Conservation (phyloP, 805 yeast species). For the Teunomyces panamensis region DNA sequence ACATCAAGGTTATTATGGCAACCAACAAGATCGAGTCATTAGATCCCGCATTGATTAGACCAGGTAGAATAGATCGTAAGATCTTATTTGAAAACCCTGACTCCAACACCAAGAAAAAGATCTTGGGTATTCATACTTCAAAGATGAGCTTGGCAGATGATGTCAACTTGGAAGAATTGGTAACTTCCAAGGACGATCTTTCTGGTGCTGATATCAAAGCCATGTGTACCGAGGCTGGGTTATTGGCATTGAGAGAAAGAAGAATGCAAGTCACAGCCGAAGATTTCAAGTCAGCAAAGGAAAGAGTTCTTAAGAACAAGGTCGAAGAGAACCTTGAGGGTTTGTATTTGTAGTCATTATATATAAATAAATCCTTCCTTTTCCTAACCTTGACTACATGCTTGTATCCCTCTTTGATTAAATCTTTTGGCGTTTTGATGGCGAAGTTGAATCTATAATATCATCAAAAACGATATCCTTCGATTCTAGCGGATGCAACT, state of each 20-base stretch:
- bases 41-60: slow-evolving; percentile 95
- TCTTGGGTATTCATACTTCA: slow-evolving; percentile 85
- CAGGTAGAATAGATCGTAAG: slow-evolving; percentile 96
- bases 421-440: not conserved
- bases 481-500: slow-evolving; percentile 9
- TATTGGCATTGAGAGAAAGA: slow-evolving; percentile 92
- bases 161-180: slow-evolving; percentile 85
- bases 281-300: slow-evolving; percentile 91
- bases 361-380: not conserved
- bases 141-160: slow-evolving; percentile 89
- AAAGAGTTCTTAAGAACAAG: slow-evolving; percentile 92
- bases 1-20: slow-evolving; percentile 97
- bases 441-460: not conserved
- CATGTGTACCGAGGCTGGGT: slow-evolving; percentile 95
- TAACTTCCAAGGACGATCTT: slow-evolving; percentile 86
- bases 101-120: slow-evolving; percentile 87
- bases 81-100: slow-evolving; percentile 96
- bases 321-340: slow-evolving; percentile 96
- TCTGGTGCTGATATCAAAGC: slow-evolving; percentile 98
- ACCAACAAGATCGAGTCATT: slow-evolving; percentile 91
- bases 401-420: not conserved
- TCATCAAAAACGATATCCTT: not conserved
- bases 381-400: not conserved
- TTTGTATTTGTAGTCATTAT: slow-evolving; percentile 60
- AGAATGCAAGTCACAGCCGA: slow-evolving; percentile 96